Evolutionary conservation across 306 rosid genomes (phyloP), one percentile per base, ranked within the genome.

Genomic region (Vigna reflexopilosa): DNA sequence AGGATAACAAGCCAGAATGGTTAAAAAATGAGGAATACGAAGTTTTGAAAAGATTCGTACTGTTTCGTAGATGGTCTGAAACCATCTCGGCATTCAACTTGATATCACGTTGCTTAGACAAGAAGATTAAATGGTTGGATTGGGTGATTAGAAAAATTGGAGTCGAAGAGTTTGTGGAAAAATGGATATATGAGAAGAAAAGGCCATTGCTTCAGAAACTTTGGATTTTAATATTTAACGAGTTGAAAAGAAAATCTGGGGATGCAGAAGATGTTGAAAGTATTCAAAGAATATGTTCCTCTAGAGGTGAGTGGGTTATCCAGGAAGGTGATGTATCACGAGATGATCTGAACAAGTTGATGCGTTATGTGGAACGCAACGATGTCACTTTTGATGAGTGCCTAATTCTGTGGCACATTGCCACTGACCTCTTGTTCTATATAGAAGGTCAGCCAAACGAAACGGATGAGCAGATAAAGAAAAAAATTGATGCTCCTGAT

Each of bases 31-130:
- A 13, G 34, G 34, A 6, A 5, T 34, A 38, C 4, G 7, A 0
- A 1, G 30, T 38, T 4, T 67, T 82, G 81, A 19, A 30, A 16
- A 82, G 77, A 10, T 36, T 1, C 13, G 1, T 76, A 20, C 9
- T 77, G 1, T 73, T 54, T 44, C 85, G 86, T 1, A 83, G 90
- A 66, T 89, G 93, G 93, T 77, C 76, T 14, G 86, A 75, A 63
- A 57, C 80, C 9, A 50, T 89, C 9, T 64, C 82, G 2, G 34
- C 49, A 9, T 69, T 22, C 81, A 87, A 87, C 34, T 66, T 87
- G 71, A 73, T 87, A 51, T 3, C 32, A 2, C 81, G 78, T 74
- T 83, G 79, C 67, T 79, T 83, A 1, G 24, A 73, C 1, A 34
- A 4, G 1, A 13, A 0, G 50, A 20, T 0, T 4, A 1, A 0